These are phyloP conservation scores for Lepraria neglecta DNA, from an alignment of 495 filamentous ascomycete species.

Conservation along the genomic window DNA sequence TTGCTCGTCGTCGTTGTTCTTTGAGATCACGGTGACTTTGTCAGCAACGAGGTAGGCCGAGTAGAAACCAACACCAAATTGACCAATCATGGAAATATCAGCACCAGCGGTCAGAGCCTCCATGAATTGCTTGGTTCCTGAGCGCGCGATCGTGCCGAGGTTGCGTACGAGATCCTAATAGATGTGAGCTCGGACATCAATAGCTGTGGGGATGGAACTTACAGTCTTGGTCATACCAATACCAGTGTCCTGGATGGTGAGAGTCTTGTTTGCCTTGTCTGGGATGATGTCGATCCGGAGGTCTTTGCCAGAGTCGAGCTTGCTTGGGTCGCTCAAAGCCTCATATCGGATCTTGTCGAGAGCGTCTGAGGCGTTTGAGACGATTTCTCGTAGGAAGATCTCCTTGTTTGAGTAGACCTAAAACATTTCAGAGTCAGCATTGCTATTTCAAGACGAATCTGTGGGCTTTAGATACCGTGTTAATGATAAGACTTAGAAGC, in stretches of 20 bases:
- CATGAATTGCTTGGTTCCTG: conserved; percentile 99
- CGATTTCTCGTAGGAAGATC: conserved; percentile 96
- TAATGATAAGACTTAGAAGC: conserved; percentile 98
- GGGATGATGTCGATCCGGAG: conserved; percentile 97
- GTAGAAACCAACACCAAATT: conserved; percentile 99
- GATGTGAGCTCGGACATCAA: conserved; percentile 26
- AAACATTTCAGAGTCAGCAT: not conserved
- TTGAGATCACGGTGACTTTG: conserved; percentile 88
- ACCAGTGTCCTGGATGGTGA: conserved; percentile 94
- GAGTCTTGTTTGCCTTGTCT: conserved; percentile 91
- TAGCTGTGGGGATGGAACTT: conserved; percentile 35
- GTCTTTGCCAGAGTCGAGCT: conserved; percentile 94
- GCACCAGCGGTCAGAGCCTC: conserved; percentile 96
- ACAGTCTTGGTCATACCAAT: conserved; percentile 99
- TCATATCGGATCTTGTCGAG: conserved; percentile 99
- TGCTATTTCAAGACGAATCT: not conserved
- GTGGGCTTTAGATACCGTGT: conserved; percentile 59
- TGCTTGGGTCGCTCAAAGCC: conserved; percentile 90
- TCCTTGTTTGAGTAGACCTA: conserved; percentile 86
- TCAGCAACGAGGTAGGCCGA: conserved; percentile 99
- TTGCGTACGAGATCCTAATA: conserved; percentile 97
- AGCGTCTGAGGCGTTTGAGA: conserved; percentile 97
- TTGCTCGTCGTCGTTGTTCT: conserved; percentile 99
- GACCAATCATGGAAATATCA: conserved; percentile 99
- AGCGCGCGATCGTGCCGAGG: conserved; percentile 97